These are phyloP conservation scores for Solanum hybrid DNA, from an alignment of 305 asterid genomes.

Conservation along the genomic window DNA sequence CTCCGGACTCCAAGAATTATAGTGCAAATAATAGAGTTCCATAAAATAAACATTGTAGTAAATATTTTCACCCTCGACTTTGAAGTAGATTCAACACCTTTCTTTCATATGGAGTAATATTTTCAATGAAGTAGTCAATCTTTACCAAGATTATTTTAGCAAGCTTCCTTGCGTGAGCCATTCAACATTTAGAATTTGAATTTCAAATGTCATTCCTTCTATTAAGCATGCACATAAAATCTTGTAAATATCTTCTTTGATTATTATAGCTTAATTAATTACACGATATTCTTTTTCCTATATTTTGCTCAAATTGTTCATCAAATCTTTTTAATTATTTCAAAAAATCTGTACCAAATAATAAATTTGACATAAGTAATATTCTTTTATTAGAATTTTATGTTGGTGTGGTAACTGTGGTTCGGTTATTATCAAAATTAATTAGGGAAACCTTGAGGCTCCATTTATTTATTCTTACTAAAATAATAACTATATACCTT, in stretches of 20 bases:
- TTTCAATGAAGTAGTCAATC: not conserved
- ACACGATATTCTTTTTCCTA: not conserved
- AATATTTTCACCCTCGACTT: not conserved
- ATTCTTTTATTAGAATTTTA: not conserved
- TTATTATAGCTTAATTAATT: not conserved
- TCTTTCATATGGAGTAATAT: not conserved
- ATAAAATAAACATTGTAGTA: not conserved
- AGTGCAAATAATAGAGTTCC: not conserved
- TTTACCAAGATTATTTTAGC: not conserved
- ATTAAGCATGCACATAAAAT: not conserved
- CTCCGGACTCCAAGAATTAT: not conserved
- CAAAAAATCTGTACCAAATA: not conserved
- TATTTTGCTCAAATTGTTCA: not conserved
- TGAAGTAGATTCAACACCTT: not conserved
- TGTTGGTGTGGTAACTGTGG: not conserved
- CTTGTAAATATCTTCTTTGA: not conserved
- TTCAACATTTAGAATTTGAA: not conserved
- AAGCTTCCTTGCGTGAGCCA: not conserved
- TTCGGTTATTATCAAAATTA: not conserved
- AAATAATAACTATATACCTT: not conserved
- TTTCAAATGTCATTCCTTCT: not conserved
- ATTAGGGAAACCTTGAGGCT: not conserved
- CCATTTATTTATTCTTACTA: not conserved
- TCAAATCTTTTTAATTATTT: not conserved
- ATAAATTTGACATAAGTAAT: not conserved